A percentile compares a stretch with the other conserved stretches of the same genome.
These are phyloP conservation scores for Lignosus rhinocerotis DNA, from an alignment of 1,284 basidiomycete genomes.

Conservation along the genomic window DNA sequence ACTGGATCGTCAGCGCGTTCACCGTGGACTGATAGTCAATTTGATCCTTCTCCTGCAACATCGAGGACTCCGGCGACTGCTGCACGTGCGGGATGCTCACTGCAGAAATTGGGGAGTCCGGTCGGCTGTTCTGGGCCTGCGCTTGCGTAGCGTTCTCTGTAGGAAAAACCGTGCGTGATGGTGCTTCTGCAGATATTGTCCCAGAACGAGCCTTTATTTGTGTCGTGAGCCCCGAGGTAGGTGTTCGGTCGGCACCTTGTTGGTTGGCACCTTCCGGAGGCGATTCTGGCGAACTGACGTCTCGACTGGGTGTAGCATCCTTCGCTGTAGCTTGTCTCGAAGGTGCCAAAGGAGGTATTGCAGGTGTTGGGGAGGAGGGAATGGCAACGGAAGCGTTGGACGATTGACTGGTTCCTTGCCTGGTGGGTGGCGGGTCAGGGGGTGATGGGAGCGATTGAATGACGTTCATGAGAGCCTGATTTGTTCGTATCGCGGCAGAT, in stretches of 20 bases:
- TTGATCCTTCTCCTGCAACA: conserved; percentile 55
- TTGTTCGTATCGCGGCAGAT: conserved; percentile 83
- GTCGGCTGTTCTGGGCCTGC: conserved; percentile 31
- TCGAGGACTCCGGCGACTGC: conserved; percentile 38
- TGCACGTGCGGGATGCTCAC: conserved; percentile 31
- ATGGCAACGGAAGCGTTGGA: conserved; percentile 37
- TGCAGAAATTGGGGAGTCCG: conserved; percentile 37
- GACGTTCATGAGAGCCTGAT: conserved; percentile 82
- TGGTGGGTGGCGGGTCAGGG: conserved; percentile 44
- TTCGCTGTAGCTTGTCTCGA: conserved; percentile 50
- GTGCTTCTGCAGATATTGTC: conserved; percentile 22
- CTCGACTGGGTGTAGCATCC: conserved; percentile 36
- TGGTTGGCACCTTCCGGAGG: conserved; percentile 19
- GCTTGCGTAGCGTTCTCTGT: conserved; percentile 12
- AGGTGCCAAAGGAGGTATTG: conserved; percentile 36
- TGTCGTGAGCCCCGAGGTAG: conserved; percentile 27
- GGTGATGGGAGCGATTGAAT: conserved; percentile 85
- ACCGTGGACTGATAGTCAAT: conserved; percentile 95
- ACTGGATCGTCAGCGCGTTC: conserved; percentile 89
- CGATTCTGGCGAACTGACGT: conserved; percentile 47
- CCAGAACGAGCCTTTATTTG: conserved; percentile 29
- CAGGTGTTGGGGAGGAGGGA: conserved; percentile 54
- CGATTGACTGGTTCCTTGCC: conserved; percentile 37
- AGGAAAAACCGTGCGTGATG: conserved; percentile 12
- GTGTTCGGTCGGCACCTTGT: conserved; percentile 14